Evolutionary conservation across 352 stramenopile species (phyloP), one percentile per base, ranked within the genome.

Genomic region (Thraustotheca clavata): DNA sequence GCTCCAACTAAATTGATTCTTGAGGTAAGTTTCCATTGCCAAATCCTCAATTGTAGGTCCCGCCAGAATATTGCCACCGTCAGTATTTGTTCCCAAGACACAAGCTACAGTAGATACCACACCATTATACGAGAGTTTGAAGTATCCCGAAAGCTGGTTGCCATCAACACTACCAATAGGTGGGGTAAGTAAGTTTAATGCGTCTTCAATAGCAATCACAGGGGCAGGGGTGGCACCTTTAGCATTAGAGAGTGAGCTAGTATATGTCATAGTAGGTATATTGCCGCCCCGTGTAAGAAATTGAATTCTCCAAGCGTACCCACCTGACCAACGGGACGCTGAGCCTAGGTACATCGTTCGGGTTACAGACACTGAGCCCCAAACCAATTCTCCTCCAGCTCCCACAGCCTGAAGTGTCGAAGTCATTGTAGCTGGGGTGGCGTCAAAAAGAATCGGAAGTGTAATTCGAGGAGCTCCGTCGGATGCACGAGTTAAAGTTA

Each of bases 241-340:
- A 0, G 73, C 59, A 36, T 80, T 80, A 0, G 46, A 24, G 0
- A 86, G 67, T 5, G 67, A 43, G 1, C 9, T 29, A 22, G 71
- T 63, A 5, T 74, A 67, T 1, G 46, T 71, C 75, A 97, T 87
- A 20, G 59, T 83, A 3, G 91, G 93, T 49, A 97, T 87, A 66
- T 97, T 80, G 70, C 89, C 79, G 1, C 80, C 74, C 1, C 86
- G 74, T 47, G 72, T 83, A 1, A 76, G 79, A 59, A 98, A 98
- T 22, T 91, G 96, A 60, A 98, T 89, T 26, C 86, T 83, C 94
- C 94, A 98, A 24, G 83, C 87, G 63, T 96, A 98, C 2, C 90
- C 89, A 16, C 95, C 95, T 4, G 87, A 97, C 92, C 93, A 98
- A 41, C 96, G 88, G 55, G 80, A 79, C 1, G 71, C 78, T 12